These are phyloP conservation scores for Tylopilus subfusipes DNA, from an alignment of 768 basidiomycete species.

Conservation along the genomic window DNA sequence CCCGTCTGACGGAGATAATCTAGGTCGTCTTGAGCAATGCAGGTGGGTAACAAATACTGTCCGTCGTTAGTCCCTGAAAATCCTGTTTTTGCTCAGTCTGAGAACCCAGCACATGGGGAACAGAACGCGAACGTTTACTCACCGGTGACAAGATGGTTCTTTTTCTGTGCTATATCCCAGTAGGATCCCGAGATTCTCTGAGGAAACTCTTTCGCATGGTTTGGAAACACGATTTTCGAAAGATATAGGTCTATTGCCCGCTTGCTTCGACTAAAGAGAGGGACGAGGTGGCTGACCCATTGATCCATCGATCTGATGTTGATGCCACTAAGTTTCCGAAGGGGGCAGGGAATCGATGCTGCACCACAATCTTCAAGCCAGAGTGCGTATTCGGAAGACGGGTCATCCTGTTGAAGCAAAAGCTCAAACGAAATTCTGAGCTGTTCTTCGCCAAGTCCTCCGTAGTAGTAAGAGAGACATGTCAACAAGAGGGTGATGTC, in stretches of 20 bases:
- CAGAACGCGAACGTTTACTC: neutral
- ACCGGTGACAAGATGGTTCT: neutral
- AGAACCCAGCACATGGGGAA: too few relatives aligned
- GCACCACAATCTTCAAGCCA: slow-evolving; percentile 24
- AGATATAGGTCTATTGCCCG: slow-evolving; percentile 31
- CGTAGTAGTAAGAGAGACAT: neutral
- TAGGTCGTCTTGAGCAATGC: neutral
- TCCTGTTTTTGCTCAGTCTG: neutral
- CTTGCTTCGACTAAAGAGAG: neutral
- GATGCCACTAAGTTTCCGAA: slow-evolving; percentile 18
- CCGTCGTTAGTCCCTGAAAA: neutral
- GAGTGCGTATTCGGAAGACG: slow-evolving; percentile 28
- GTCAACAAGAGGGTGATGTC: neutral
- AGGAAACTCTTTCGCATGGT: slow-evolving; percentile 35
- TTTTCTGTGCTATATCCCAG: slow-evolving; percentile 37
- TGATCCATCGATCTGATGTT: slow-evolving; percentile 32
- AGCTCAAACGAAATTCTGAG: slow-evolving; percentile 29
- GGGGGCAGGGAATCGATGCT: slow-evolving; percentile 13
- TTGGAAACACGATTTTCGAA: slow-evolving; percentile 36
- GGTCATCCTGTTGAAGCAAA: slow-evolving; percentile 30
- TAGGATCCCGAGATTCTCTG: slow-evolving; percentile 34
- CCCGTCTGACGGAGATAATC: neutral
- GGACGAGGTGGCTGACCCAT: neutral
- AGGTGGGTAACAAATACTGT: neutral
- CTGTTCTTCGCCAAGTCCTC: slow-evolving; percentile 21